phyloP scores from a whole-genome alignment of 495 filamentous ascomycete genomes.

The Aspergillus steynii region DNA sequence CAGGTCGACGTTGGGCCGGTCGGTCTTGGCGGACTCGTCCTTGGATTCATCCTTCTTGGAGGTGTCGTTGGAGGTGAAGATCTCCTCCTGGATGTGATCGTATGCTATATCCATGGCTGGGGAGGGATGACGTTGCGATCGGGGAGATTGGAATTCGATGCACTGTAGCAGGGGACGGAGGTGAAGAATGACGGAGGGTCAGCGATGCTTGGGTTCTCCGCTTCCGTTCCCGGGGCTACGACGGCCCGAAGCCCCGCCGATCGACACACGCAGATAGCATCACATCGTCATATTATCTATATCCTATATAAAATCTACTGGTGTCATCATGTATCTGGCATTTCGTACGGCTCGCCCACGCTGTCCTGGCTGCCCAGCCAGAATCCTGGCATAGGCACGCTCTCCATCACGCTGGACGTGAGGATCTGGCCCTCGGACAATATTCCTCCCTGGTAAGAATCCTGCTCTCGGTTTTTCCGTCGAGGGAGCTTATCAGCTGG shows the following conservation, averaged over 20 bases:
- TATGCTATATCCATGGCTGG: conserved; percentile 88
- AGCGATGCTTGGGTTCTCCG: conserved; percentile 2
- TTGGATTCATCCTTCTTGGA: conserved; percentile 40
- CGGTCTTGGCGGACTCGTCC: conserved; percentile 32
- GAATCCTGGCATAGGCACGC: conserved; percentile 42
- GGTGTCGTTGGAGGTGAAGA: conserved; percentile 59
- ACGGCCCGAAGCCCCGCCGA: conserved; percentile 19
- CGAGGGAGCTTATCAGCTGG: conserved; percentile 32
- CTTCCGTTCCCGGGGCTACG: conserved; percentile 26
- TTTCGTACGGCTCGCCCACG: conserved; percentile 44
- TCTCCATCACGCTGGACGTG: conserved; percentile 50
- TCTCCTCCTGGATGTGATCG: conserved; percentile 92
- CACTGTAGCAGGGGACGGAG: neutral
- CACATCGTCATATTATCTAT: neutral
- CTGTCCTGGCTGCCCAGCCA: conserved; percentile 47
- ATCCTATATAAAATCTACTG: neutral
- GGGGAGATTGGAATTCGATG: neutral
- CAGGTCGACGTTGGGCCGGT: conserved; percentile 57
- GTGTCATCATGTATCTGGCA: conserved; percentile 22
- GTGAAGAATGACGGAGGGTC: conserved; percentile 7
- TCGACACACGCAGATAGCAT: neutral
- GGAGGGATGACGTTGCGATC: neutral
- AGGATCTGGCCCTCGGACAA: conserved; percentile 42
- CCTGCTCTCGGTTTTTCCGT: conserved; percentile 7
- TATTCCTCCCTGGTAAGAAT: conserved; percentile 22